Percentiles rank a stretch among this genome's conserved stretches.
phyloP scores from a whole-genome alignment of 805 yeast species.

The Wickerhamiella hasegawae region DNA sequence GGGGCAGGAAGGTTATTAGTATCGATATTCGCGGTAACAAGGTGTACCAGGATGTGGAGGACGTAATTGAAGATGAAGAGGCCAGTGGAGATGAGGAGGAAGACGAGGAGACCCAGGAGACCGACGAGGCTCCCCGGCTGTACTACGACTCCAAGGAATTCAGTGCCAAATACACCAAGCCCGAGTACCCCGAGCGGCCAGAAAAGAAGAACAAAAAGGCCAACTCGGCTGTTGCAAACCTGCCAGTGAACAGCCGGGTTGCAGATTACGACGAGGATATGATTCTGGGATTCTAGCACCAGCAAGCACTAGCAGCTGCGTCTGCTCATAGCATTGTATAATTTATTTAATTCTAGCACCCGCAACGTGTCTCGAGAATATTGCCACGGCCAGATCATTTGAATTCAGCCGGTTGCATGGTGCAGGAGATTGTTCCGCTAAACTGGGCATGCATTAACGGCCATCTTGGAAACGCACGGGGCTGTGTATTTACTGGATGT shows the following conservation, averaged over 20 bases:
- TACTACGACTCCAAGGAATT: not conserved
- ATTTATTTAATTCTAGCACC: too few species aligned
- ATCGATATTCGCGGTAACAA: constrained; percentile 72
- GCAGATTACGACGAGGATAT: not conserved
- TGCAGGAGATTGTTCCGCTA: too few species aligned
- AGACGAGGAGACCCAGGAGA: constrained; percentile 4
- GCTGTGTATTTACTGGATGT: too few species aligned
- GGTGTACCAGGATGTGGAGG: constrained; percentile 43
- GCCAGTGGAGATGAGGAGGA: not conserved
- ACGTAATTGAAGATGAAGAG: constrained; percentile 20
- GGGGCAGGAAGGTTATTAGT: constrained; percentile 59
- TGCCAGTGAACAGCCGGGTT: not conserved
- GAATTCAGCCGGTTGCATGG: too few species aligned
- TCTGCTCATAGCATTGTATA: too few species aligned
- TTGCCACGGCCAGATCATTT: too few species aligned
- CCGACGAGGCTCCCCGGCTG: not conserved
- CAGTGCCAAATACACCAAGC: not conserved
- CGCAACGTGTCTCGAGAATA: too few species aligned
- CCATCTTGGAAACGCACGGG: too few species aligned
- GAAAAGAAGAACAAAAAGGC: not conserved
- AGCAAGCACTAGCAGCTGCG: too few species aligned
- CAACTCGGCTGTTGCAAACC: not conserved
- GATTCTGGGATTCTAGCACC: not conserved
- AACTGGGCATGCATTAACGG: too few species aligned
- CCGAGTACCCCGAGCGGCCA: not conserved